Conservation (phyloP, 768 basidiomycete species). For the Fomitopsis serialis region DNA sequence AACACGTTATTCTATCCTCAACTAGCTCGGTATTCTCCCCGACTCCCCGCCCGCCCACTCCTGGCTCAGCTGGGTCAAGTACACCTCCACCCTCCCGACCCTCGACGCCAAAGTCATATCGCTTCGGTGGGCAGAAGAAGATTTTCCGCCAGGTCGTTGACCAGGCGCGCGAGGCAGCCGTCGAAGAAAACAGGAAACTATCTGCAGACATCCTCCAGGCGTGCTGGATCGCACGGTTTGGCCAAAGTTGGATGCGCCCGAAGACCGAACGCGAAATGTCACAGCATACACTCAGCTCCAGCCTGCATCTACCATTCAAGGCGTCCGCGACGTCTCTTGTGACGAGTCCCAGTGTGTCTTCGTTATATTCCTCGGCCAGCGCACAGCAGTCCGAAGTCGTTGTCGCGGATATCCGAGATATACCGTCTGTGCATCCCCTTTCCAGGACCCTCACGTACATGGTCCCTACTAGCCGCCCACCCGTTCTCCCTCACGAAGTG, state of each 20-base stretch:
- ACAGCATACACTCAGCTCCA: slow-evolving; percentile 27
- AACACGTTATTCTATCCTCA: slow-evolving; percentile 18
- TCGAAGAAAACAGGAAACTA: slow-evolving; percentile 45
- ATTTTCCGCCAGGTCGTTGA: slow-evolving; percentile 52
- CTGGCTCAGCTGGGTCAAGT: slow-evolving; percentile 5
- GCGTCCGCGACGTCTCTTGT: slow-evolving; percentile 14
- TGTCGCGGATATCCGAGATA: slow-evolving; percentile 19
- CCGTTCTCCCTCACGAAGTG: slow-evolving; percentile 47
- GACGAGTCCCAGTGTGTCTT: slow-evolving; percentile 7
- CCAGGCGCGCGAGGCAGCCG: slow-evolving; percentile 45
- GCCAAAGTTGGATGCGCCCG: slow-evolving; percentile 31
- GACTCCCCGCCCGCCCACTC: background rate
- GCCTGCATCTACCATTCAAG: slow-evolving; percentile 27
- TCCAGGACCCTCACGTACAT: slow-evolving; percentile 32
- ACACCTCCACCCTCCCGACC: slow-evolving; percentile 13
- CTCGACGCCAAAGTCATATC: slow-evolving; percentile 18
- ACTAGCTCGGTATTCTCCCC: background rate
- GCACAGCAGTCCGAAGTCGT: slow-evolving; percentile 6
- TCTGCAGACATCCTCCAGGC: slow-evolving; percentile 52
- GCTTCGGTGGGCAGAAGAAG: slow-evolving; percentile 17
- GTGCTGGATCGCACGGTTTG: slow-evolving; percentile 47
- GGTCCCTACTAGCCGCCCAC: slow-evolving; percentile 22
- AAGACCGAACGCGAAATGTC: slow-evolving; percentile 26
- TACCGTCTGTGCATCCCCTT: slow-evolving; percentile 36
- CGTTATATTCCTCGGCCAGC: slow-evolving; percentile 27